Base-by-base conservation (phyloP, 2,329 filamentous ascomycete genomes). In the Harringtonia aguacate region DNA sequence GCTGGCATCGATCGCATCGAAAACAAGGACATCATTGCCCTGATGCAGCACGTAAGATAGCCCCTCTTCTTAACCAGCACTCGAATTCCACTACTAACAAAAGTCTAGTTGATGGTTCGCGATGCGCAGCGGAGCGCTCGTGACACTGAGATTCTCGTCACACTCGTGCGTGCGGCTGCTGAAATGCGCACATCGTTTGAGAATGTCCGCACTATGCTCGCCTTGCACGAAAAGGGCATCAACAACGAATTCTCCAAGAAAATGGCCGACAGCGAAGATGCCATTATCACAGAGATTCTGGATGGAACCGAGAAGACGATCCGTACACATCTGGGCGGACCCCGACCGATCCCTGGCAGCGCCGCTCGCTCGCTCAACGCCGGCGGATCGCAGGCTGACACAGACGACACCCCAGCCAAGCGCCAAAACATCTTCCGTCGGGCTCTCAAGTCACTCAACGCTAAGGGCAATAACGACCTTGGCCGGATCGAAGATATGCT, bases 101-200 rank as follows among this genome's bases (percentile, higher is more conserved):
- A 4, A n/a, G n/a, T 22, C 30, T 44, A 82, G 76, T 80, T 98
- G 50, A 97, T 94, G 60, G 92, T 97, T 50, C 84, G 92, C 30
- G 92, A 98, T 65, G 92, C 90, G 34, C 90, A 97, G 65, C 82
- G 92, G 47, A 97, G 92, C 63, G 92, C 92, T 37, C 79, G 92
- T 36, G 92, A 98, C 56, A 97, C 92, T 0, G 92, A 98, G 63
- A 95, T 98, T 44, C 70, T 98, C 17, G 86, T 95, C 38, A 90
- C 92, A 1, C 77, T 98, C 28, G 92, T 98, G 48, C 83, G 90
- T 47, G 89, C 88, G 44, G 90, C 92, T 4, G 83, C 92, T 13
- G 92, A 98, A 64, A 97, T 97, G 89, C 86, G 90, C 51, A 94
- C 86, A 53, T 94, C 87, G 1, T 94, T 97, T 58, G 86, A 94